Evolutionary conservation across 768 basidiomycete genomes (phyloP), one percentile per base, ranked within the genome.

Genomic region (Boletus pseudo-olivaceus): DNA sequence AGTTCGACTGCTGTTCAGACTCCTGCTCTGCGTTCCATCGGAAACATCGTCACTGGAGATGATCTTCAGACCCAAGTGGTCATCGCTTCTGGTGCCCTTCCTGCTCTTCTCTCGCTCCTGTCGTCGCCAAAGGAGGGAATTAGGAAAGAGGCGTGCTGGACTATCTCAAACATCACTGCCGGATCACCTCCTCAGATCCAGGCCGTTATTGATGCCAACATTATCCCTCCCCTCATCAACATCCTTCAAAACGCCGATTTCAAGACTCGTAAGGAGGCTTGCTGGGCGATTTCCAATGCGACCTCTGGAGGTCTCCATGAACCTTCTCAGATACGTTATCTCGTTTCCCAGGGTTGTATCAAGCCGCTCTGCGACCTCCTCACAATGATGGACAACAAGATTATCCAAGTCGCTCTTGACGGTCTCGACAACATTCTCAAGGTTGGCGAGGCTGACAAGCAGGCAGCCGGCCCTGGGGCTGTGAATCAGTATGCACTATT

Each of bases 111-210:
- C 40, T 87, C 91, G 23, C 80, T 99, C 20, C 80, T 99, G 50
- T 93, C 91, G 2, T 98, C 95, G 23, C 92, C 95, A 29, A 99
- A 99, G 76, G 97, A 99, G 60, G 97, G 95, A 44, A 99, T 99
- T 66, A 83, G 96, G 66, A 99, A 99, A 78, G 96, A 99, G 73
- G 96, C 97, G 26, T 99, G 97, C 76, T 99, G 97, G 97, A 99
- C 97, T 17, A 98, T 99, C 67, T 97, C 93, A 44, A 99, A 99
- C 74, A 82, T 99, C 69, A 99, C 97, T 44, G 97, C 97, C 35
- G 97, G 97, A 43, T 93, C 90, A 44, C 93, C 97, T 23, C 87
- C 88, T 62, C 97, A 99, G 75, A 99, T 99, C 64, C 96, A 98
- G 73, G 79, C 92, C 49, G 88, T 98, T 65, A 93, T 99, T 61